These are phyloP conservation scores for Penicillium sp. DNA, from an alignment of 2,329 filamentous ascomycete species.

Conservation along the genomic window DNA sequence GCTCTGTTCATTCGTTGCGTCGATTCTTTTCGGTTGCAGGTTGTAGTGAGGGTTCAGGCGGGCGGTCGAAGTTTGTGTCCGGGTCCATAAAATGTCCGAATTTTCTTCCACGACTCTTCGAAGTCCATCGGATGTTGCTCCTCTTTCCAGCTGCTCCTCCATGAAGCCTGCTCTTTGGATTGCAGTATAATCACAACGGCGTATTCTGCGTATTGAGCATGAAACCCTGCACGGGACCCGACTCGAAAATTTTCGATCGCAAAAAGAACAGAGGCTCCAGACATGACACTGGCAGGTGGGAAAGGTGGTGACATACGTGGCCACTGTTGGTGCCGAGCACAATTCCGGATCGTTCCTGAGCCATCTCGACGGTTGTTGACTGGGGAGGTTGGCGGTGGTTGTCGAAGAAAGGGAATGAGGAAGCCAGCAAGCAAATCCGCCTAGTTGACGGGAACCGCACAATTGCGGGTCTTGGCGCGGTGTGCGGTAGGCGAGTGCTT, in stretches of 20 bases:
- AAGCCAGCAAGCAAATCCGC: conserved; percentile 24
- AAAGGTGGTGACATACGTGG: conserved; percentile 56
- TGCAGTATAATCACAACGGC: neutral
- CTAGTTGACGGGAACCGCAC: conserved; percentile 28
- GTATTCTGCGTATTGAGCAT: neutral
- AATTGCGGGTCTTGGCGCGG: conserved; percentile 33
- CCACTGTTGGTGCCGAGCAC: conserved; percentile 63
- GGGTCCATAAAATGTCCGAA: conserved; percentile 4
- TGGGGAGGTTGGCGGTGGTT: conserved; percentile 38
- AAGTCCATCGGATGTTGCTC: neutral
- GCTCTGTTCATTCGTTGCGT: conserved; percentile 1
- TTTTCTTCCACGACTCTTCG: conserved; percentile 3
- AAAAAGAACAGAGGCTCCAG: conserved; percentile 15
- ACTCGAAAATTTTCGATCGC: conserved; percentile 16
- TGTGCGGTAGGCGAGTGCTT: conserved; percentile 37
- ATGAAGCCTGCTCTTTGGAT: neutral
- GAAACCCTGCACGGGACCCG: conserved; percentile 14
- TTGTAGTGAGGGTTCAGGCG: conserved; percentile 3
- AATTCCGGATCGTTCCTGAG: conserved; percentile 54
- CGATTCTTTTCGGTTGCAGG: neutral
- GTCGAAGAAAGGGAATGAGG: conserved; percentile 31
- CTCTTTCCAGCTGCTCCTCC: neutral
- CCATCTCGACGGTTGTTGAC: conserved; percentile 47
- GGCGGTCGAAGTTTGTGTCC: neutral
- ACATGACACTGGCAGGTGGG: conserved; percentile 8